phyloP scores from a whole-genome alignment of 805 yeast species.

The Diddensiella transvaalensis region DNA sequence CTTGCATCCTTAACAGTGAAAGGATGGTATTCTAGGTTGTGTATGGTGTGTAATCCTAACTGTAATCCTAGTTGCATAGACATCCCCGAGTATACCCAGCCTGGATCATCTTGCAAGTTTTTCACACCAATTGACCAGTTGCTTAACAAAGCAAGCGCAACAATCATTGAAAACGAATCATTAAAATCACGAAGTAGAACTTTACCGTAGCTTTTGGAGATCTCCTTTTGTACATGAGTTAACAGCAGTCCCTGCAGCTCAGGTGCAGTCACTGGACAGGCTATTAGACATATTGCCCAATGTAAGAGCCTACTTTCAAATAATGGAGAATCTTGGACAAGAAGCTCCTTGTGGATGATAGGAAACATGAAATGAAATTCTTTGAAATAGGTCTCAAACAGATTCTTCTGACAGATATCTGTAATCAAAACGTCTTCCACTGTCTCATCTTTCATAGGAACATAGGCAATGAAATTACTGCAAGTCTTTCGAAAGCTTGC shows the following conservation, averaged over 20 bases:
- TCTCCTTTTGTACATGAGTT: conserved; percentile 1
- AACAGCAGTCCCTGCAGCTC: conserved; percentile 1
- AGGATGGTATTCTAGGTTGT: conserved; percentile 8
- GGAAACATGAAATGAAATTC: conserved; percentile 6
- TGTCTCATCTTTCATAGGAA: conserved; percentile 1
- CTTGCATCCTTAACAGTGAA: conserved; percentile 2
- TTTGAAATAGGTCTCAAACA: not conserved
- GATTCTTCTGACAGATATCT: not conserved
- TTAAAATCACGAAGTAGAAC: conserved; percentile 1
- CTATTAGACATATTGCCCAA: conserved; percentile 14
- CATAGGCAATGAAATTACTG: not conserved
- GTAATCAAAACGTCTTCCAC: not conserved
- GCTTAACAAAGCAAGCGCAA: conserved; percentile 10
- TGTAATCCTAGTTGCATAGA: conserved; percentile 13
- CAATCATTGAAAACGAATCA: conserved; percentile 4
- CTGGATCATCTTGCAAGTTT: conserved; percentile 12
- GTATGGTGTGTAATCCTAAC: conserved; percentile 12
- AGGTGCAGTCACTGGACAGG: conserved; percentile 6
- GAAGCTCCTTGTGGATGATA: conserved; percentile 6
- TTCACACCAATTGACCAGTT: conserved; percentile 6
- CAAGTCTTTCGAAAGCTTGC: not conserved
- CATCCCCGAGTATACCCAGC: conserved; percentile 11
- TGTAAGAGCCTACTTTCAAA: conserved; percentile 6
- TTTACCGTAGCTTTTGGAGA: not conserved
- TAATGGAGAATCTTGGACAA: conserved; percentile 9